These are phyloP conservation scores for Erodium texanum DNA, from an alignment of 441 rosid genomes.

Conservation along the genomic window DNA sequence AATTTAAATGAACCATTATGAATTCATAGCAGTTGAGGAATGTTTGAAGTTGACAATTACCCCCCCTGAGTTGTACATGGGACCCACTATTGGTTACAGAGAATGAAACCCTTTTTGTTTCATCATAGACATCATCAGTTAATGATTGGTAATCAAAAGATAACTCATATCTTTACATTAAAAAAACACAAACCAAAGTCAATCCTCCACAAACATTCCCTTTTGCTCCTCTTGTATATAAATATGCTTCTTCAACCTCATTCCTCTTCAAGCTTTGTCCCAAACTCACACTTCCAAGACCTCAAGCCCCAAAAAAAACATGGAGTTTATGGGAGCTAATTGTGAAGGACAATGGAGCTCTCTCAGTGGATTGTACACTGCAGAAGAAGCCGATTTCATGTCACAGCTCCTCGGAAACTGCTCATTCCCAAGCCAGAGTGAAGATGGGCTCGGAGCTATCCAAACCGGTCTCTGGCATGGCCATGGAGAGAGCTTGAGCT, in stretches of 20 bases:
- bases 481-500: no score
- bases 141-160: slow-evolving; percentile 14
- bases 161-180: slow-evolving; percentile 11
- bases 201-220: slow-evolving; percentile 24
- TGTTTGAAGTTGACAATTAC: background rate
- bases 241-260: slow-evolving; percentile 12
- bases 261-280: slow-evolving; percentile 18
- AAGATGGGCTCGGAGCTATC: no score
- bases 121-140: background rate
- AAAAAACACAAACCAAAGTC: slow-evolving; percentile 2
- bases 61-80: slow-evolving; percentile 36
- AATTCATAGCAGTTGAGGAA: no score
- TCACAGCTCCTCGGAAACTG: slow-evolving; percentile 45
- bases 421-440: slow-evolving; percentile 14
- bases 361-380: slow-evolving; percentile 42
- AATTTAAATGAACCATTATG: no score
- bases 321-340: slow-evolving; percentile 46
- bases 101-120: slow-evolving; percentile 8
- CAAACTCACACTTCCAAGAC: background rate
- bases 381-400: slow-evolving; percentile 71
- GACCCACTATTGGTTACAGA: slow-evolving; percentile 19
- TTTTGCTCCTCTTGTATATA: background rate
- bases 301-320: slow-evolving; percentile 8
- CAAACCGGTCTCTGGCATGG: no score
- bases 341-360: slow-evolving; percentile 54